Evolutionary conservation across 2,329 filamentous ascomycete species (phyloP).

Genomic region (Penicillium psychrosexuale): DNA sequence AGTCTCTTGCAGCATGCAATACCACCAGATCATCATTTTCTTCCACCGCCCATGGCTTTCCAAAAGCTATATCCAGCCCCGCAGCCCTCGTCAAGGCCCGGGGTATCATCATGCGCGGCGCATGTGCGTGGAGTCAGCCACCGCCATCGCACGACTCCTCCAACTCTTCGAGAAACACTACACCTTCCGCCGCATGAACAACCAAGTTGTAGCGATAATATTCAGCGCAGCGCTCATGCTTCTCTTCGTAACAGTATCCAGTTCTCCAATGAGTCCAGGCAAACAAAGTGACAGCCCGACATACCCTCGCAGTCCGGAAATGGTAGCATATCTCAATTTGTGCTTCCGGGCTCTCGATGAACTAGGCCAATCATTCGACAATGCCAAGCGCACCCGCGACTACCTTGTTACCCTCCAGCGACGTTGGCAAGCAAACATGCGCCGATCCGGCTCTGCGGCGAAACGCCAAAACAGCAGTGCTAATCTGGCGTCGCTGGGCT

Average conservation of each 20-base stretch:
- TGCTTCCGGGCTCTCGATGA: conserved; percentile 45
- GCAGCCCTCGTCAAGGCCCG: conserved; percentile 41
- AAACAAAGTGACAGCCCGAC: conserved; percentile 22
- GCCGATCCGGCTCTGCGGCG: conserved; percentile 25
- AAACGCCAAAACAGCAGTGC: conserved; percentile 31
- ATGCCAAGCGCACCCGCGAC: conserved; percentile 41
- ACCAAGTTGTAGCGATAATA: conserved; percentile 45
- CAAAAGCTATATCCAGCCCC: conserved; percentile 42
- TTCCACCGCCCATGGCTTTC: conserved; percentile 47
- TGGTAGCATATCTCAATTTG: conserved; percentile 39
- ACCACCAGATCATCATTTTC: conserved; percentile 46
- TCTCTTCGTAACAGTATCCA: conserved; percentile 39
- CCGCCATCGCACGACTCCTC: conserved; percentile 41
- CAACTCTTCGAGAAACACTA: conserved; percentile 43
- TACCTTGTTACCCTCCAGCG: conserved; percentile 39
- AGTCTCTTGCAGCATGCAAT: conserved; percentile 38
- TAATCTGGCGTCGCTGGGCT: conserved; percentile 11
- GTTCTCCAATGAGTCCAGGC: conserved; percentile 24
- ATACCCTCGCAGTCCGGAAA: conserved; percentile 27
- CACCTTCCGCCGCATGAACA: conserved; percentile 45
- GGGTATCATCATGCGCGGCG: conserved; percentile 45
- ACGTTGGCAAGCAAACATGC: conserved; percentile 40
- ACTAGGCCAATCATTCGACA: conserved; percentile 41
- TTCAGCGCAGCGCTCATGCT: conserved; percentile 45
- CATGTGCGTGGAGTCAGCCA: conserved; percentile 45